Evolutionary conservation across 495 filamentous ascomycete genomes (phyloP).

Genomic region (Trichoderma parareesei): DNA sequence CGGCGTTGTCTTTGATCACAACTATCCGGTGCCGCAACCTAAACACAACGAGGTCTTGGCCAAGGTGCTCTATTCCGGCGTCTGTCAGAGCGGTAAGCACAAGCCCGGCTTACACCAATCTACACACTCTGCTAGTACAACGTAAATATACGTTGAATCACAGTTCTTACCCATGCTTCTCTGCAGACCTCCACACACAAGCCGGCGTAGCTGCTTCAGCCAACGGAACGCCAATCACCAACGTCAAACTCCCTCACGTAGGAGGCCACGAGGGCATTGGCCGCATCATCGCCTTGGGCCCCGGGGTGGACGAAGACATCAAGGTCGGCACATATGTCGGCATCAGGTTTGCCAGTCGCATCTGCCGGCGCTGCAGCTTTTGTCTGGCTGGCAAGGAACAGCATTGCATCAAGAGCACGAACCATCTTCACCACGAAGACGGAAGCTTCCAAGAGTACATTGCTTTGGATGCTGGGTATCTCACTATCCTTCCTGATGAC

Average conservation of each 20-base stretch:
- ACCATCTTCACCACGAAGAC: constrained; percentile 44
- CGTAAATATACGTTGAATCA: neutral
- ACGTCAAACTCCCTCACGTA: constrained; percentile 41
- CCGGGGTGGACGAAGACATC: constrained; percentile 23
- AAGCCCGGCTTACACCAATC: neutral
- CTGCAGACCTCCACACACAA: constrained; percentile 40
- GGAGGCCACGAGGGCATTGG: constrained; percentile 45
- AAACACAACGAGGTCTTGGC: constrained; percentile 41
- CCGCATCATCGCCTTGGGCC: constrained; percentile 34
- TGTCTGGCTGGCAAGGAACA: constrained; percentile 41
- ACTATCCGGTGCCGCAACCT: constrained; percentile 39
- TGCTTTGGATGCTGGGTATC: constrained; percentile 37
- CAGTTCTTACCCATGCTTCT: neutral
- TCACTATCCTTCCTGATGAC: constrained; percentile 39
- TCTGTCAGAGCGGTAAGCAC: constrained; percentile 40
- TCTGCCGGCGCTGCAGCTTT: constrained; percentile 41
- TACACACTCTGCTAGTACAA: neutral
- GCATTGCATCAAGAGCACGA: constrained; percentile 35
- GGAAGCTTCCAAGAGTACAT: constrained; percentile 43
- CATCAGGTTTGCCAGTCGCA: constrained; percentile 37
- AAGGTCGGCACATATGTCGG: constrained; percentile 37
- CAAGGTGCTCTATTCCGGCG: constrained; percentile 41
- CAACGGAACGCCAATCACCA: constrained; percentile 37
- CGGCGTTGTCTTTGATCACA: constrained; percentile 34
- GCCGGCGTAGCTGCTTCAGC: constrained; percentile 34